Percentiles rank a stretch among this genome's conserved stretches.
phyloP scores from a whole-genome alignment of 2,329 filamentous ascomycete species.

The Neoascochyta sp. region DNA sequence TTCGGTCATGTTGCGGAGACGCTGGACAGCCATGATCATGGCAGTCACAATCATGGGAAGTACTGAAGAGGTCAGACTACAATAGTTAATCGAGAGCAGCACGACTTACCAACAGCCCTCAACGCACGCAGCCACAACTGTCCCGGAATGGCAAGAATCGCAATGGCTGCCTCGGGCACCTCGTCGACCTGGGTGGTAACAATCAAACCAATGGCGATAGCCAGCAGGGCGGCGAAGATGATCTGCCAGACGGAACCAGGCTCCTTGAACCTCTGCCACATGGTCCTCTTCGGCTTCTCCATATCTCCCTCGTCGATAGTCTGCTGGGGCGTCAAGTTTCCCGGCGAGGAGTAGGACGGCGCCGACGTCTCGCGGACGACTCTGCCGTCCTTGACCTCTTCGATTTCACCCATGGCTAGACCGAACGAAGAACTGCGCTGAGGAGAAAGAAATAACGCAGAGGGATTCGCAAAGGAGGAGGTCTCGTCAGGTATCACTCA shows the following conservation, averaged over 20 bases:
- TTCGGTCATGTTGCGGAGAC: slow-evolving; percentile 47
- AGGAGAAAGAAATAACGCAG: neutral
- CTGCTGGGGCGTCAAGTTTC: slow-evolving; percentile 9
- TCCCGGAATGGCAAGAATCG: slow-evolving; percentile 49
- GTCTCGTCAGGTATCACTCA: slow-evolving; percentile 1
- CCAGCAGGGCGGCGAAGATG: slow-evolving; percentile 48
- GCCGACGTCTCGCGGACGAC: slow-evolving; percentile 10
- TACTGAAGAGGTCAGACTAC: slow-evolving; percentile 33
- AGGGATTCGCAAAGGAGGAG: neutral
- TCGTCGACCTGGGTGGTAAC: slow-evolving; percentile 44
- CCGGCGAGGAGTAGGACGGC: slow-evolving; percentile 8
- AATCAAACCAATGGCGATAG: slow-evolving; percentile 49
- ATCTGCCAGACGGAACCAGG: slow-evolving; percentile 51
- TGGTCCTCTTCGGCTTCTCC: slow-evolving; percentile 19
- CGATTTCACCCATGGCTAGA: slow-evolving; percentile 16
- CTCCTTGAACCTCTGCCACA: slow-evolving; percentile 40
- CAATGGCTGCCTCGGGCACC: slow-evolving; percentile 43
- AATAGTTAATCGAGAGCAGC: neutral
- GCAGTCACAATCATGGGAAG: slow-evolving; percentile 52
- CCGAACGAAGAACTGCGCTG: too few relatives aligned
- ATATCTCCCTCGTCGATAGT: slow-evolving; percentile 9
- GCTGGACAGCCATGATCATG: slow-evolving; percentile 51
- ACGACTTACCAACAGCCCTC: slow-evolving; percentile 46
- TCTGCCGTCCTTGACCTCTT: slow-evolving; percentile 13
- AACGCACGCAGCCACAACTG: slow-evolving; percentile 50